These are phyloP conservation scores for Globisporangium uncinulatum DNA, from an alignment of 352 stramenopile genomes.

Conservation along the genomic window DNA sequence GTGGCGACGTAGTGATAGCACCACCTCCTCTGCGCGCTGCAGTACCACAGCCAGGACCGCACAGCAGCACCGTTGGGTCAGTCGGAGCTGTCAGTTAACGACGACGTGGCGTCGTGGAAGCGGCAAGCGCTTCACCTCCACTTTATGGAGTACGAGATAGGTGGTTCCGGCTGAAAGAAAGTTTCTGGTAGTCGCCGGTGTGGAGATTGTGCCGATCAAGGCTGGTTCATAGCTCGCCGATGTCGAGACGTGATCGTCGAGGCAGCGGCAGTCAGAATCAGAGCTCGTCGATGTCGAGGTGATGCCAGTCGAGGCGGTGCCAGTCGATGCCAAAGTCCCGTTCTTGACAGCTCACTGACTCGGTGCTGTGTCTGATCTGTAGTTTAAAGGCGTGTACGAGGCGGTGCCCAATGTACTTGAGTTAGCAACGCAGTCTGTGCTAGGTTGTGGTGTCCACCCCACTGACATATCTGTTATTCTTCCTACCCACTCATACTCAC, in stretches of 20 bases:
- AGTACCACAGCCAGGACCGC: constrained; percentile 27
- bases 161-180: not conserved
- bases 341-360: not conserved
- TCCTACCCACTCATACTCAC: not conserved
- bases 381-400: constrained; percentile 64
- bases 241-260: too few relatives aligned
- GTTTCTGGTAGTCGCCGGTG: not conserved
- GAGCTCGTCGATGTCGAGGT: too few relatives aligned
- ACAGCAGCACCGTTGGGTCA: constrained; percentile 1
- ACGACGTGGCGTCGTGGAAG: constrained; percentile 27
- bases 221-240: too few relatives aligned
- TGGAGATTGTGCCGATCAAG: too few relatives aligned
- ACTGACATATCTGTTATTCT: not conserved
- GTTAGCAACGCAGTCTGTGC: not conserved
- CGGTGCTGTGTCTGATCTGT: not conserved
- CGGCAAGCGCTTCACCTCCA: constrained; percentile 42
- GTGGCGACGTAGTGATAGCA: constrained; percentile 2
- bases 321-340: too few relatives aligned
- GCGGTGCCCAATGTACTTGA: constrained; percentile 42
- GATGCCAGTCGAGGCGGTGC: too few relatives aligned
- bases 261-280: too few relatives aligned
- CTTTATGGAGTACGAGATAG: constrained; percentile 26
- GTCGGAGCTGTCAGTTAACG: constrained; percentile 5
- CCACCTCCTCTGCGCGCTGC: constrained; percentile 16
- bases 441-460: too few relatives aligned